Evolutionary conservation across 2,329 filamentous ascomycete genomes (phyloP), one percentile per base, ranked within the genome.

Genomic region (Sclerotinia spermophila): DNA sequence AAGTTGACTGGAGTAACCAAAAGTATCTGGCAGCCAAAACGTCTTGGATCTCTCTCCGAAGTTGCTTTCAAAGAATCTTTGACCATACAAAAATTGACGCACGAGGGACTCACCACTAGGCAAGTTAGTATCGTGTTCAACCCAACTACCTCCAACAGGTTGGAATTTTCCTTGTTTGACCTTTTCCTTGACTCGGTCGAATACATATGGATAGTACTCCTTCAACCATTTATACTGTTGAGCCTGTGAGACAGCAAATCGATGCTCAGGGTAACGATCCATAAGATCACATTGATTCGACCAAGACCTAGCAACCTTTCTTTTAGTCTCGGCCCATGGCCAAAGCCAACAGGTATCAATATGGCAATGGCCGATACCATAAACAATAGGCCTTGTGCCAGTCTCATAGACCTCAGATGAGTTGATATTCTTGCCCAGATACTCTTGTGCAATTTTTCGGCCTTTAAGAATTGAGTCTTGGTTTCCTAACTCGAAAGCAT

Each of bases 151-250:
- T 74, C 96, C 96, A 76, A 99, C 95, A 21, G 94, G 94, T 75
- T 97, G 93, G 81, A 99, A 99, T 72, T 88, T 91, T 33, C 94
- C 95, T 77, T 94, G 89, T 81, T 93, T 93, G 72, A 98, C 91
- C 85, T 97, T 97, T 69, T 86, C 84, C 83, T 96, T 97, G 75
- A 99, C 95, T 24, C 95, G 90, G 75, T 96, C 91, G 79, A 93
- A 98, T 2, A 93, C 91, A 55, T 89, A 89, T 0, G 96, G 95
- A 79, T 99, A 99, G 74, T 93, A 85, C 76, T 92, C 84, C 82
- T 98, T 94, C 42, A 98, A 86, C 96, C 96, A 99, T 81, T 97
- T 97, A 85, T 93, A 99, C 80, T 99, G 96, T 79, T 99, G 96
- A 27, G 95, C 96, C 79, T 97, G 94, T 0, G 94, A 97, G 78